phyloP scores from a whole-genome alignment of 75 land plant genomes.

The Chamaecyparis obtusa region DNA sequence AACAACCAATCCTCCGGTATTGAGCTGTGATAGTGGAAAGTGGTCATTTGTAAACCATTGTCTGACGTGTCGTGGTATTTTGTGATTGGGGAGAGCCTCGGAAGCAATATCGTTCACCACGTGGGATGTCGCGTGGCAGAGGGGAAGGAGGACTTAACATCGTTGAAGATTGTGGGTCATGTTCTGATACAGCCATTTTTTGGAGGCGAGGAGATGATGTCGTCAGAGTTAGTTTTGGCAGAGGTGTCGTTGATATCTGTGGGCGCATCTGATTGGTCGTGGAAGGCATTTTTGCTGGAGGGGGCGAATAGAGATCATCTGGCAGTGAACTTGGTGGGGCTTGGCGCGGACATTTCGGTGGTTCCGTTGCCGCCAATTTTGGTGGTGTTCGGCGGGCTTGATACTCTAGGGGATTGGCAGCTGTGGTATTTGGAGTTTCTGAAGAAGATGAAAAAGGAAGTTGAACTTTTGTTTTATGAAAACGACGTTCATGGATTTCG shows the following conservation, averaged over 20 bases:
- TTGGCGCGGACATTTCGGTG: neutral
- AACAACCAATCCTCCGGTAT: too few species aligned
- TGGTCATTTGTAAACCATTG: too few species aligned
- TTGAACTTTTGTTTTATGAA: neutral
- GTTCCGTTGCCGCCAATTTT: conserved; percentile 14
- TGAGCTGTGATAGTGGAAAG: too few species aligned
- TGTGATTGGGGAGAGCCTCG: conserved; percentile 63
- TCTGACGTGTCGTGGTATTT: conserved; percentile 34
- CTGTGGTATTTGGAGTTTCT: conserved; percentile 15
- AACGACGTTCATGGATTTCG: neutral
- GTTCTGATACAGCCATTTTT: conserved; percentile 54
- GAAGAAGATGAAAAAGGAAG: conserved; percentile 9
- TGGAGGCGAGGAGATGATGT: conserved; percentile 60
- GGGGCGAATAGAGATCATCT: conserved; percentile 45
- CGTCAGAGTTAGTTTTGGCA: conserved; percentile 31
- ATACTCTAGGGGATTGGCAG: conserved; percentile 29
- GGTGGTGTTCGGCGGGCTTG: conserved; percentile 21
- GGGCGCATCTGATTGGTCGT: conserved; percentile 44
- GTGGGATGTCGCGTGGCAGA: conserved; percentile 2
- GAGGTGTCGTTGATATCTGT: conserved; percentile 15
- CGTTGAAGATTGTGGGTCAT: conserved; percentile 23
- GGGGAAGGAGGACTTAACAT: neutral
- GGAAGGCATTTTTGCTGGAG: conserved; percentile 55
- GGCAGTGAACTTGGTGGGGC: conserved; percentile 35
- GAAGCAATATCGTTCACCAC: conserved; percentile 69